phyloP scores from a whole-genome alignment of 768 basidiomycete species.

The Astraeus odoratus region DNA sequence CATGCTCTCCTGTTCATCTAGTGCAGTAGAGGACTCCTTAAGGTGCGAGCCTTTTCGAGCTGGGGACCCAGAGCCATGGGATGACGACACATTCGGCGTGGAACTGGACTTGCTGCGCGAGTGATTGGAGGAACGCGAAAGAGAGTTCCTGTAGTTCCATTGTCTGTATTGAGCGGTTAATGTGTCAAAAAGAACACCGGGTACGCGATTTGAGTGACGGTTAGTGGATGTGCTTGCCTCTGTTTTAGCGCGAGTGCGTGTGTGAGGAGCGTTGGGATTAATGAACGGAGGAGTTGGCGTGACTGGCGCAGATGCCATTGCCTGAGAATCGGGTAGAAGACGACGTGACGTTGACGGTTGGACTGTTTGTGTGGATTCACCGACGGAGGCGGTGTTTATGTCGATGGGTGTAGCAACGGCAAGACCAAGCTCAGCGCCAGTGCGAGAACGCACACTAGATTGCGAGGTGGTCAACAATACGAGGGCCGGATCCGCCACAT shows the following conservation, averaged over 20 bases:
- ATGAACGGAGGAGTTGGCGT: conserved; percentile 6
- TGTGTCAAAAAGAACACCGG: conserved; percentile 6
- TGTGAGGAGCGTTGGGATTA: not conserved
- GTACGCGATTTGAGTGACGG: conserved; percentile 7
- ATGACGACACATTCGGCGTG: too few species aligned
- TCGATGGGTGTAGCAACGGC: conserved; percentile 8
- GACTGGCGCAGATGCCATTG: not conserved
- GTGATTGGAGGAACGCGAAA: not conserved
- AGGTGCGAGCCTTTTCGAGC: conserved; percentile 6
- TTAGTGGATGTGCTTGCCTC: conserved; percentile 9
- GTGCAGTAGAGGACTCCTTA: conserved; percentile 1
- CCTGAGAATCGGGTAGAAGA: not conserved
- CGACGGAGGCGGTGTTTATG: not conserved
- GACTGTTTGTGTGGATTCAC: not conserved
- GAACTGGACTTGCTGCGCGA: too few species aligned
- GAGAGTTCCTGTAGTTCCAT: conserved; percentile 12
- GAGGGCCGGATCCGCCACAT: conserved; percentile 51
- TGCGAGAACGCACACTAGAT: conserved; percentile 43
- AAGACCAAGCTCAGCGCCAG: conserved; percentile 42
- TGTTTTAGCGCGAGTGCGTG: conserved; percentile 22
- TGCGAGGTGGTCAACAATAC: conserved; percentile 45
- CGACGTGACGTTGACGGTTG: not conserved
- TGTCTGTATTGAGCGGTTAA: conserved; percentile 11
- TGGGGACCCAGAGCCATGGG: too few species aligned
- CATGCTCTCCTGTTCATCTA: conserved; percentile 3